Conservation (phyloP, 495 filamentous ascomycete species). For the Apodospora peruviana region DNA sequence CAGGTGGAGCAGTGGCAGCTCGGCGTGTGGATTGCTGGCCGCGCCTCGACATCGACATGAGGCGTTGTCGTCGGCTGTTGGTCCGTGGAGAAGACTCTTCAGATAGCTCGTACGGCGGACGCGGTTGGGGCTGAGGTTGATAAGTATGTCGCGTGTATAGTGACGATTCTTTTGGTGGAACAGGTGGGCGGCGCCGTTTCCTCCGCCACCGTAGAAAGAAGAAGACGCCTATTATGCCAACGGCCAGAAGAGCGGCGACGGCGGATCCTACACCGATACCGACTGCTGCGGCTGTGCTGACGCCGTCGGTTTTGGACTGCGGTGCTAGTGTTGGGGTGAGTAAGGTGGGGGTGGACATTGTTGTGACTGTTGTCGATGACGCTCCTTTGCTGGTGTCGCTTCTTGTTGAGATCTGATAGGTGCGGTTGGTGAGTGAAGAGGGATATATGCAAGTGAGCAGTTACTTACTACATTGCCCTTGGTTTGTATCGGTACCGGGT, state of each 20-base stretch:
- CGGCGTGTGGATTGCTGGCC: neutral
- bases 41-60: neutral
- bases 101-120: constrained; percentile 15
- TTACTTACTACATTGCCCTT: constrained; percentile 2
- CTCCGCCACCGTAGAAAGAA: constrained; percentile 17
- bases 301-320: neutral
- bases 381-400: neutral
- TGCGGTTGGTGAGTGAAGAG: neutral
- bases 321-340: too few species aligned
- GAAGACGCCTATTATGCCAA: constrained; percentile 13
- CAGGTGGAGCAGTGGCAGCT: neutral
- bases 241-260: constrained; percentile 9
- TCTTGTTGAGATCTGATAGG: neutral
- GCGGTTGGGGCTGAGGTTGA: neutral
- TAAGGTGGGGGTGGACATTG: constrained; percentile 1
- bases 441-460: neutral
- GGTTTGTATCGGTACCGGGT: constrained; percentile 1
- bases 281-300: constrained; percentile 20
- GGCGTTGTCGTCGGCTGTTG: neutral
- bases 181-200: constrained; percentile 14
- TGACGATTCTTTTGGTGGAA: constrained; percentile 20
- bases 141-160: neutral
- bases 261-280: constrained; percentile 27
- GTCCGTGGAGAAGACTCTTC: constrained; percentile 9
- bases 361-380: neutral